Base-by-base conservation (phyloP, 345 rosid genomes). In the Salix koriyanagi region DNA sequence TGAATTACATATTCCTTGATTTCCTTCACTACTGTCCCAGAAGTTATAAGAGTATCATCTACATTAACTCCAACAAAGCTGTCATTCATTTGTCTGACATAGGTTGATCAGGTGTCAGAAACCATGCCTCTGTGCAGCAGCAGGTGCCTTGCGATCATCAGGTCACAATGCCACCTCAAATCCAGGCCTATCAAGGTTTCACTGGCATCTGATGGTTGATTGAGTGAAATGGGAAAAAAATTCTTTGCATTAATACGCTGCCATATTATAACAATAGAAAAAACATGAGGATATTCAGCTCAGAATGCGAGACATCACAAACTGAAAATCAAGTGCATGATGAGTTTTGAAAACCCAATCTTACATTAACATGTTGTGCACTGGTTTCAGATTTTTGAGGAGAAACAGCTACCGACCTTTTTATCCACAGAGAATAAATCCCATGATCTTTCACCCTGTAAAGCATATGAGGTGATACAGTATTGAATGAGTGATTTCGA, bases 401-500 rank as follows among this genome's bases (percentile, higher is more conserved):
- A 52, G 58, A 19, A 52, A 52, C 7, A 52, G 58, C n/a, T 52
- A 19, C 23, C 23, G 19, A 19, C 58, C 58, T 52, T 52, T 58
- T 36, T 15, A 75, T 32, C 79, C 82, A 79, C 15, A 50, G 8
- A 36, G 48, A 75, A 64, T 79, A 79, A 39, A 70, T 46, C n/a
- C 78, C 65, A 64, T 79, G 56, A 79, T 75, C 82, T 70, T 69
- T 75, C 19, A 79, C 71, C 74, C 82, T 79, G 82, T 73, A 34
- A 52, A 18, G n/a, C 58, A 52, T 10, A 52, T 19, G 13, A 69
- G 9, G 2, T 4, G 32, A 4, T 30, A 36, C 37, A 18, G 58
- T 52, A 18, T 18, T 52, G 19, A 18, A 52, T 18, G 58, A 52
- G 19, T 52, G n/a, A 52, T 6, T 52, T 52, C 58, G 7, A 52